Evolutionary conservation across 2,329 filamentous ascomycete genomes (phyloP).

Genomic region (Sclerotinia minor): DNA sequence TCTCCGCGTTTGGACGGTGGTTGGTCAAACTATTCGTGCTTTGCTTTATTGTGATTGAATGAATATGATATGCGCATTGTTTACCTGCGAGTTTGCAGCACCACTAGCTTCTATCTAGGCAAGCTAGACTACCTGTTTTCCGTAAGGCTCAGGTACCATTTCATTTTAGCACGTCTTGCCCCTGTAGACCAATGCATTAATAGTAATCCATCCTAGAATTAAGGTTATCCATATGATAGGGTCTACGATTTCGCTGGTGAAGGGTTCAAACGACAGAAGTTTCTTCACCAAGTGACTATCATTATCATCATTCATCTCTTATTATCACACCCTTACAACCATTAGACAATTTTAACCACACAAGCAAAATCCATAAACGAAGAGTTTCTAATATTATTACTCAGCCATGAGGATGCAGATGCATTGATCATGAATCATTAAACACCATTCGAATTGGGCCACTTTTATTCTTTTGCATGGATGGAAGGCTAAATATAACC

Average conservation of each 20-base stretch:
- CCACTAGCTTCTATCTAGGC: neutral
- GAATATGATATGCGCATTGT: neutral
- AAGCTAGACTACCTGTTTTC: neutral
- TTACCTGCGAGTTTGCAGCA: neutral
- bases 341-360: no score
- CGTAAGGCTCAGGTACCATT: constrained; percentile 16
- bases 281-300: neutral
- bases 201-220: constrained; percentile 15
- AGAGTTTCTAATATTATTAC: neutral
- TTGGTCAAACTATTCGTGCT: neutral
- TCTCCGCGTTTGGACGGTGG: neutral
- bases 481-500: neutral
- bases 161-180: neutral
- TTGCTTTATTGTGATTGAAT: neutral
- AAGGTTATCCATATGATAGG: constrained; percentile 3
- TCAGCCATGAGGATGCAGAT: neutral
- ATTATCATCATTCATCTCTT: neutral
- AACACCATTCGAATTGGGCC: neutral
- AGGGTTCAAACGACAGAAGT: constrained; percentile 1
- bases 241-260: neutral
- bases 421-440: neutral
- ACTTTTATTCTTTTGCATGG: neutral
- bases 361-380: no score
- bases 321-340: neutral
- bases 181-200: constrained; percentile 6